Evolutionary conservation across 441 rosid species (phyloP).

Genomic region (Kokia cookei): DNA sequence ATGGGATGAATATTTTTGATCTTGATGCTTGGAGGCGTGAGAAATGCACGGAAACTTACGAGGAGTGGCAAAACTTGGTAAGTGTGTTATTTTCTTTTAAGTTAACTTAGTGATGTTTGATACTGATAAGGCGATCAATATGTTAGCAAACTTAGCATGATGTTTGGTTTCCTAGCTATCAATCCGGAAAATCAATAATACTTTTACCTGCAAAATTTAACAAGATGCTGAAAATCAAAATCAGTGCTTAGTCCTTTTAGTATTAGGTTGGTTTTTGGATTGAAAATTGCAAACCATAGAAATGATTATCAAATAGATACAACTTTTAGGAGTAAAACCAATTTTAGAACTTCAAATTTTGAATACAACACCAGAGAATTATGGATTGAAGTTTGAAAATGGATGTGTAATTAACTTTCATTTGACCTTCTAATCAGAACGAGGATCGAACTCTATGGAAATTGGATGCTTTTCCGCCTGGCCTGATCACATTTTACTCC

Average conservation of each 20-base stretch:
- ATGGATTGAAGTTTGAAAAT: not conserved
- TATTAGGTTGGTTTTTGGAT: not conserved
- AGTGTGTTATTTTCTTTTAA: slow-evolving; percentile 6
- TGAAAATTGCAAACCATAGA: not conserved
- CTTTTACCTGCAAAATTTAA: not conserved
- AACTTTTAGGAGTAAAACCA: not conserved
- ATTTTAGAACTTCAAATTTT: not conserved
- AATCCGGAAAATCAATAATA: not conserved
- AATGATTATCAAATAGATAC: not conserved
- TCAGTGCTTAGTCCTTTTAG: not conserved
- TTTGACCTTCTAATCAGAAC: slow-evolving; percentile 40
- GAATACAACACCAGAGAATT: not conserved
- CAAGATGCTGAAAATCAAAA: not conserved
- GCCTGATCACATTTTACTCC: slow-evolving; percentile 77
- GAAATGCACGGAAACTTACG: slow-evolving; percentile 71
- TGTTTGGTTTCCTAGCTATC: not conserved
- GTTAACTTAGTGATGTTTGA: not conserved
- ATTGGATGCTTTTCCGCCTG: slow-evolving; percentile 68
- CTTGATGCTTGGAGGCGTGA: slow-evolving; percentile 86
- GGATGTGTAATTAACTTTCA: slow-evolving; percentile 3
- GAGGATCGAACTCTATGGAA: slow-evolving; percentile 64
- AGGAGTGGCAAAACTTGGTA: slow-evolving; percentile 87
- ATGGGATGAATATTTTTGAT: slow-evolving; percentile 81
- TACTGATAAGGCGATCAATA: not conserved
- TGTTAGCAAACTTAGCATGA: not conserved